Percentiles rank a stretch among this genome's conserved stretches.
Evolutionary conservation across 2,329 filamentous ascomycete genomes (phyloP).

Genomic region (Claviceps sp.): DNA sequence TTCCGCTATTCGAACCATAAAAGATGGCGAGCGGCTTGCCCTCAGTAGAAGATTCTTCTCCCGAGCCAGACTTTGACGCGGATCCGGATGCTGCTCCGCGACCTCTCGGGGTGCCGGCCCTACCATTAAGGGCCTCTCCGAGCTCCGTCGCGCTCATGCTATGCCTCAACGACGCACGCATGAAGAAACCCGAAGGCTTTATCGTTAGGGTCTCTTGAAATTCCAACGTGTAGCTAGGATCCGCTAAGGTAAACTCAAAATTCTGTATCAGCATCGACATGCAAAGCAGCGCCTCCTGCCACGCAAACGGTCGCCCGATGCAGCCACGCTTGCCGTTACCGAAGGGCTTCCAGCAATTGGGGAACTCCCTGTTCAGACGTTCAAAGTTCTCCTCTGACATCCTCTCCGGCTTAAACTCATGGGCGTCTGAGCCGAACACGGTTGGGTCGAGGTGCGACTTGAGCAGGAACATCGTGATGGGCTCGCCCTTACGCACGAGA

Average conservation of each 20-base stretch:
- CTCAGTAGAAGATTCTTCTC: background rate
- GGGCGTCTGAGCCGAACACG: slow-evolving; percentile 52
- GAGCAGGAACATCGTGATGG: slow-evolving; percentile 34
- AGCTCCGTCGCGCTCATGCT: slow-evolving; percentile 31
- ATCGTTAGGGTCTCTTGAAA: slow-evolving; percentile 45
- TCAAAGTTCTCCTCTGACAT: slow-evolving; percentile 59
- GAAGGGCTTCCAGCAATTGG: slow-evolving; percentile 58
- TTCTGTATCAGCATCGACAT: slow-evolving; percentile 55
- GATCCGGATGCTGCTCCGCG: background rate
- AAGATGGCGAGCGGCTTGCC: slow-evolving; percentile 46
- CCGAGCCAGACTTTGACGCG: background rate
- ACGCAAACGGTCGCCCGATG: slow-evolving; percentile 61
- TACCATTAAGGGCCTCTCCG: slow-evolving; percentile 29
- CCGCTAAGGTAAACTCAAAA: slow-evolving; percentile 51
- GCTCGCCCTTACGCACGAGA: slow-evolving; percentile 36
- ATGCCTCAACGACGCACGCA: slow-evolving; percentile 43
- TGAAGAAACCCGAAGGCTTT: slow-evolving; percentile 50
- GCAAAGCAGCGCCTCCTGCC: slow-evolving; percentile 55
- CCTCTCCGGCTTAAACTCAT: slow-evolving; percentile 55
- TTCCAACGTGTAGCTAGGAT: slow-evolving; percentile 45
- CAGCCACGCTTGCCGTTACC: slow-evolving; percentile 59
- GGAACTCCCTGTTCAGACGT: slow-evolving; percentile 44
- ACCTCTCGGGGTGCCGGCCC: slow-evolving; percentile 9
- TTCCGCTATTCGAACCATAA: slow-evolving; percentile 64
- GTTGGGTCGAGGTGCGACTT: slow-evolving; percentile 47